Base-by-base conservation (phyloP, 495 filamentous ascomycete genomes). In the Talaromyces liani region DNA sequence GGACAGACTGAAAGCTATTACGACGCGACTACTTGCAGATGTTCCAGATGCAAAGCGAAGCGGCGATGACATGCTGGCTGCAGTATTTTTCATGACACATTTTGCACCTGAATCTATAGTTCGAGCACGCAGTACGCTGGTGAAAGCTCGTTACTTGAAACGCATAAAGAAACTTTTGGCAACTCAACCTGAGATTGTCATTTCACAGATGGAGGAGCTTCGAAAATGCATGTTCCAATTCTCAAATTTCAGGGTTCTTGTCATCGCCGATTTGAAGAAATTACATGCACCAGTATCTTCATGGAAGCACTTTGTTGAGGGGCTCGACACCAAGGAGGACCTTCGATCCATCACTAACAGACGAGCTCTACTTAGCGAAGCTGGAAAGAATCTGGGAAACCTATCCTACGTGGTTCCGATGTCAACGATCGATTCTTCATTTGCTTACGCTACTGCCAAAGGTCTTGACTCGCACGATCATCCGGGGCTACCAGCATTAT, bases 401-500 rank as follows among this genome's bases (percentile, higher is more conserved):
- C 76, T 87, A 56, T 86, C 89, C 8, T 89, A 90, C 64, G 81
- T 99, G 56, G 84, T 99, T 24, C 93, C 93, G 16, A 90, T 99
- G 84, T 85, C 90, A 1, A 91, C 93, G 6, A 89, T 97, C 61
- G 94, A 99, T 77, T 93, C 88, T n/a, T 95, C 91, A 3, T 98
- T 89, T 78, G 88, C 87, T 29, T 82, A 92, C 51, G 85, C 89
- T 63, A 88, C 90, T 18, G 83, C 85, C 51, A 82, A 82, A 20
- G 94, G 94, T 47, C 85, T 93, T 2, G 79, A 83, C 51, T 89
- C 86, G 1, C 91, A 88, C 69, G 80, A 84, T 49, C 87, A 96
- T 67, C 91, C 91, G 1, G 80, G 82, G 25, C 78, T 98, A 12
- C 93, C 94, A 2, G 88, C 95, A 2, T 79, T 94, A 56, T 81